Percentiles rank a stretch among this genome's conserved stretches.
Evolutionary conservation across 768 basidiomycete genomes (phyloP).

Genomic region (Boletus rufocinnamomeus): DNA sequence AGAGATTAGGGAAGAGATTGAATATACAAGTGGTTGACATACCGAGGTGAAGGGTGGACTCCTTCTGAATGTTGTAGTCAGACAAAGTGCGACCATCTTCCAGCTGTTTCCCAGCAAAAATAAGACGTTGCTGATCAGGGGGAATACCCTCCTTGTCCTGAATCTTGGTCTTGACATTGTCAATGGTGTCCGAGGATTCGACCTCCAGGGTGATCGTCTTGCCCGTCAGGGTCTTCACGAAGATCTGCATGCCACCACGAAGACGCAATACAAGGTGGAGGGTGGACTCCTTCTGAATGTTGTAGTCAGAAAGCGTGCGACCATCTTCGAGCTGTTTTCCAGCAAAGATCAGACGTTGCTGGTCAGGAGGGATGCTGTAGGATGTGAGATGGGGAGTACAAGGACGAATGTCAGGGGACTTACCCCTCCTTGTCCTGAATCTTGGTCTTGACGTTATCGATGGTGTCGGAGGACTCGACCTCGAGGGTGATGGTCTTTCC

Average conservation of each 20-base stretch:
- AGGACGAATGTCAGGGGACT: neutral
- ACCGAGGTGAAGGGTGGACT: constrained; percentile 65
- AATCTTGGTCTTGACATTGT: constrained; percentile 89
- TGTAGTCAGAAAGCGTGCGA: constrained; percentile 85
- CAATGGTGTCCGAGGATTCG: constrained; percentile 84
- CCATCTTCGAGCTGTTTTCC: constrained; percentile 97
- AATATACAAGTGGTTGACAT: neutral
- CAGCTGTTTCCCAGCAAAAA: constrained; percentile 91
- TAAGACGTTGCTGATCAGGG: constrained; percentile 87
- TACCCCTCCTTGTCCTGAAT: constrained; percentile 78
- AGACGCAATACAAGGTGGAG: constrained; percentile 87
- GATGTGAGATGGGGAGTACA: neutral
- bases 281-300: constrained; percentile 95
- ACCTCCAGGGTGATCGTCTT: constrained; percentile 94
- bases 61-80: constrained; percentile 91
- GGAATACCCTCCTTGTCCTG: constrained; percentile 92
- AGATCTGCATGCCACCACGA: constrained; percentile 89
- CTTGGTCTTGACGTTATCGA: constrained; percentile 33
- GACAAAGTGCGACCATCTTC: constrained; percentile 90
- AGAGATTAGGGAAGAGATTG: neutral
- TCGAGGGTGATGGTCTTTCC: constrained; percentile 72
- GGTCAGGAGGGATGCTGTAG: constrained; percentile 76
- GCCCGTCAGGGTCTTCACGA: constrained; percentile 81
- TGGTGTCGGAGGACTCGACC: constrained; percentile 31
- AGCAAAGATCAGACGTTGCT: constrained; percentile 94